These are phyloP conservation scores for Dioszegia hungarica DNA, from an alignment of 768 basidiomycete genomes.

Conservation along the genomic window DNA sequence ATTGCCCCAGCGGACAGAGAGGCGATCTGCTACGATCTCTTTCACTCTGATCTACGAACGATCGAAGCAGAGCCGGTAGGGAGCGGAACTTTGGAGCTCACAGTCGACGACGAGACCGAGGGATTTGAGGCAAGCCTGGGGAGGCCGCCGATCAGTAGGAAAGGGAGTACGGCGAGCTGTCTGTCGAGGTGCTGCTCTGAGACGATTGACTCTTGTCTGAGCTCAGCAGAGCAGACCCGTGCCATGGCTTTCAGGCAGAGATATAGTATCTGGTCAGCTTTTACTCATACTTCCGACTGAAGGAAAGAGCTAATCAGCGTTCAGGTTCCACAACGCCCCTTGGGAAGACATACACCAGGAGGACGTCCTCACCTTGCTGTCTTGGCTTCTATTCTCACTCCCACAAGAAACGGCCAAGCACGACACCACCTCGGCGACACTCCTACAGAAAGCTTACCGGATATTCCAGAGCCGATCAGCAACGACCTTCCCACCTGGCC, in stretches of 20 bases:
- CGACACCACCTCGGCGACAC: constrained; percentile 53
- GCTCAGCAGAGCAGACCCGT: background rate
- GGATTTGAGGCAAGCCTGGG: background rate
- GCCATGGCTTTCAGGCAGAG: background rate
- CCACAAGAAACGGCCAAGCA: constrained; percentile 57
- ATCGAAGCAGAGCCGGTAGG: background rate
- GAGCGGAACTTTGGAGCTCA: background rate
- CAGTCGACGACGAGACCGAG: background rate
- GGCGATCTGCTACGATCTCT: background rate
- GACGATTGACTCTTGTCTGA: no score
- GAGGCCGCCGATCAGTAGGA: no score
- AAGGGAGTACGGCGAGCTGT: no score
- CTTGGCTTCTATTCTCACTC: constrained; percentile 74
- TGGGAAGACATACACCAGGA: constrained; percentile 68
- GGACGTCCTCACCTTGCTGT: constrained; percentile 69
- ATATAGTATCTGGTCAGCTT: background rate
- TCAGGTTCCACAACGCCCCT: constrained; percentile 68
- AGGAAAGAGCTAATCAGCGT: background rate
- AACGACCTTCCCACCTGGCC: constrained; percentile 59
- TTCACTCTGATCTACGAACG: background rate
- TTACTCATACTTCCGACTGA: background rate
- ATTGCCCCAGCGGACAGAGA: background rate
- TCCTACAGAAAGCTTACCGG: constrained; percentile 60
- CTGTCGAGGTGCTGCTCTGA: no score
- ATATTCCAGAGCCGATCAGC: constrained; percentile 70